A percentile compares a stretch with the other conserved stretches of the same genome.
phyloP scores from a whole-genome alignment of 225 moss, liverwort and hornwort genomes.

The Rhytidiadelphus loreus region DNA sequence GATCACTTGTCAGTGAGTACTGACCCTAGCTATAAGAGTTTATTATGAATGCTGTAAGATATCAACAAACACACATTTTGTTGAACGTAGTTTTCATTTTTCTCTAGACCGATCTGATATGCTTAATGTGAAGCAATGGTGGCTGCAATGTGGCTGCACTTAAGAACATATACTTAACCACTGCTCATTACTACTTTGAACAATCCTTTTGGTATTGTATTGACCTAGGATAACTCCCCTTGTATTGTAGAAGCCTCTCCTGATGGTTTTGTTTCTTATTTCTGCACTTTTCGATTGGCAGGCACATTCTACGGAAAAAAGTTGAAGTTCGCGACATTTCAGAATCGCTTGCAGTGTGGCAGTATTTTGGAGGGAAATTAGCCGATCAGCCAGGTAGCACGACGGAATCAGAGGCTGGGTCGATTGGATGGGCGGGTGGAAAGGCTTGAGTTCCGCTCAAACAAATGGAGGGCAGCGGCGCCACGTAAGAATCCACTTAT shows the following conservation, averaged over 20 bases:
- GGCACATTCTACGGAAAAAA: slow-evolving; percentile 78
- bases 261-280: background rate
- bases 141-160: background rate
- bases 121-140: background rate
- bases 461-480: background rate
- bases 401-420: slow-evolving; percentile 36
- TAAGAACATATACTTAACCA: background rate
- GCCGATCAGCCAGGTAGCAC: slow-evolving; percentile 13
- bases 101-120: background rate
- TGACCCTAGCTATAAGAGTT: background rate
- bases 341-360: slow-evolving; percentile 71
- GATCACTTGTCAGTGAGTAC: background rate
- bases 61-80: background rate
- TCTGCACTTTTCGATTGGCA: slow-evolving; percentile 1
- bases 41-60: background rate
- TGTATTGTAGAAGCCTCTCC: background rate
- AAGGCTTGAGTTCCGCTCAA: slow-evolving; percentile 30
- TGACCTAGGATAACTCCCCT: background rate
- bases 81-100: background rate
- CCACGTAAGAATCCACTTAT: slow-evolving; percentile 35
- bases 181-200: background rate
- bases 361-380: slow-evolving; percentile 62
- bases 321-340: slow-evolving; percentile 59
- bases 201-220: background rate
- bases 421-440: slow-evolving; percentile 44